Evolutionary conservation across 345 rosid species (phyloP), one percentile per base, ranked within the genome.

Genomic region (Syzygium grande): DNA sequence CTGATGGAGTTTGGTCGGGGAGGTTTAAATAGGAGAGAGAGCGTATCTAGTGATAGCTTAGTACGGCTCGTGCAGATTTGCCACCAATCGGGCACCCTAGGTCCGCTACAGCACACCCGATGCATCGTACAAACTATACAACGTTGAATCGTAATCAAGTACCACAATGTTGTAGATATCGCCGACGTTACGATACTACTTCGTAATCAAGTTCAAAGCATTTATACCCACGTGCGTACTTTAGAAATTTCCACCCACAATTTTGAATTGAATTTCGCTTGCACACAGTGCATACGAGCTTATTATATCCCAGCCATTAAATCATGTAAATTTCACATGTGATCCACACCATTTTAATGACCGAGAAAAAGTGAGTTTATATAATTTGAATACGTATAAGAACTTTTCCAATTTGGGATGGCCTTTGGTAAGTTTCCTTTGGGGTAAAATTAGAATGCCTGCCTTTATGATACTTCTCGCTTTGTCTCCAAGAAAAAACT

Each of bases 131-230:
- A 43, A 68, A 9, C 23, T 17, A 68, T 68, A 17, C 2, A 1
- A 34, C 79, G 9, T 65, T 7, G 22, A 15, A 65, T 65, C 22
- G 0, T 65, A 30, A 65, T 15, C 41, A 30, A 29, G 19, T 29
- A 29, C 3, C 0, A 30, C 16, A 65, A 65, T 4, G 22, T 15
- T 0, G 4, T 65, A 65, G 7, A 29, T 3, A 7, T 29, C 17
- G 34, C 8, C 11, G 2, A 63, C 29, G 5, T 59, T 11, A 59
- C 0, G 3, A 15, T 5, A 6, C 0, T 29, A 15, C 9, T 21
- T 16, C 0, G 11, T 29, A 7, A 29, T 29, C 21, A 15, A 29
- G 77, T 29, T 63, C 1, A 0, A 2, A n/a, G 41, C 78, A 65
- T 65, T 29, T 65, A 29, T 65, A 15, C 29, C 11, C 0, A 0